Conservation (phyloP, 495 filamentous ascomycete species). For the Neurospora sublineolata region DNA sequence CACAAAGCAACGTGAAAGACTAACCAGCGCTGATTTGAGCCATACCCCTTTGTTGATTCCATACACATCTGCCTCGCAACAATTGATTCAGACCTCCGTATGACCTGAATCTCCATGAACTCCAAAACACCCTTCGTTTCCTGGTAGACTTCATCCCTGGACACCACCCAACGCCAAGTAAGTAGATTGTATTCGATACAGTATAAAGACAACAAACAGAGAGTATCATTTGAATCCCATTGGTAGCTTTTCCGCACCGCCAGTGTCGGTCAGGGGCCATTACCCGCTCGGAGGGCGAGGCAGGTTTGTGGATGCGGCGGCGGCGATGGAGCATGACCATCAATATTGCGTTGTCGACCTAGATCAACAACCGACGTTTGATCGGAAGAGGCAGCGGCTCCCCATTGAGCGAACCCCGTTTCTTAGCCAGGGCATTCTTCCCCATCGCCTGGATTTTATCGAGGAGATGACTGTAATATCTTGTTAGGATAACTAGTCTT, state of each 20-base stretch:
- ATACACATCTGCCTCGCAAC: background rate
- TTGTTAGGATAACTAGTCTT: background rate
- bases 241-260: background rate
- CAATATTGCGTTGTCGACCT: background rate
- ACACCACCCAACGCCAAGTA: background rate
- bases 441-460: slow-evolving; percentile 32
- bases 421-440: slow-evolving; percentile 15
- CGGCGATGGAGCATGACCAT: background rate
- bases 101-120: background rate
- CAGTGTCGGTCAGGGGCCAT: background rate
- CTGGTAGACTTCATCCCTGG: background rate
- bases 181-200: background rate
- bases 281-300: background rate
- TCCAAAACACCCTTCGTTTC: background rate
- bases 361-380: slow-evolving; percentile 26
- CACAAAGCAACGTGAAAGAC: background rate
- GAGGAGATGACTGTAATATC: slow-evolving; percentile 27
- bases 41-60: background rate
- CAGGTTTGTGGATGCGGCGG: background rate
- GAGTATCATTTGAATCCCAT: background rate
- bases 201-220: background rate
- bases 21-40: background rate
- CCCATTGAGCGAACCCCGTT: slow-evolving; percentile 15
- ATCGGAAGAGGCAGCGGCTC: slow-evolving; percentile 21
- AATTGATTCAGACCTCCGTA: background rate